These are phyloP conservation scores for Rhizophora mangle DNA, from an alignment of 345 rosid genomes.

Conservation along the genomic window DNA sequence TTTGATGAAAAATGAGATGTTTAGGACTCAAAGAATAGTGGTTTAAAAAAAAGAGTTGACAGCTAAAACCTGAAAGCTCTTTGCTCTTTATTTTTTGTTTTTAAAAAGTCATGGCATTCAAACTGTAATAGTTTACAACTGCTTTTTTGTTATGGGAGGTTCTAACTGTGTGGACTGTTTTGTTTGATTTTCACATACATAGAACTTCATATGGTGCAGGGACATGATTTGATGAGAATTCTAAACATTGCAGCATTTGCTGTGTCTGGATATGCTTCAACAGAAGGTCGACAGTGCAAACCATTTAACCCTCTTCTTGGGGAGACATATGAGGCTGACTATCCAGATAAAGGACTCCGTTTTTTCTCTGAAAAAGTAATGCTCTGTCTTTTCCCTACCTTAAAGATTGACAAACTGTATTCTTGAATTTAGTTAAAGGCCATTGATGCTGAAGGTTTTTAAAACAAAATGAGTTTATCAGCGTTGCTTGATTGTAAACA, in stretches of 20 bases:
- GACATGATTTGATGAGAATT: conserved; percentile 90
- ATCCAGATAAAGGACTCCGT: conserved; percentile 95
- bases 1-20: not conserved
- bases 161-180: conserved; percentile 6
- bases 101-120: not conserved
- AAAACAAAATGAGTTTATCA: not conserved
- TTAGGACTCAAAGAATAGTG: not conserved
- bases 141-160: not conserved
- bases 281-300: conserved; percentile 97
- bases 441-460: not conserved
- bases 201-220: conserved; percentile 52
- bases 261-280: conserved; percentile 97
- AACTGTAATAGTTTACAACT: not conserved
- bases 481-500: conserved; percentile 4
- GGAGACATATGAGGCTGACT: conserved; percentile 97
- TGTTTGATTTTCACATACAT: not conserved
- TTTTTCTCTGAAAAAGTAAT: conserved; percentile 93
- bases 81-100: not conserved
- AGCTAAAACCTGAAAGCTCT: not conserved
- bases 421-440: not conserved
- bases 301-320: conserved; percentile 99
- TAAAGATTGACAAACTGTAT: not conserved
- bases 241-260: conserved; percentile 95
- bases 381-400: conserved; percentile 1
- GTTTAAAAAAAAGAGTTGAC: not conserved